phyloP scores from a whole-genome alignment of 2,329 filamentous ascomycete species.

The Claviceps arundinis region DNA sequence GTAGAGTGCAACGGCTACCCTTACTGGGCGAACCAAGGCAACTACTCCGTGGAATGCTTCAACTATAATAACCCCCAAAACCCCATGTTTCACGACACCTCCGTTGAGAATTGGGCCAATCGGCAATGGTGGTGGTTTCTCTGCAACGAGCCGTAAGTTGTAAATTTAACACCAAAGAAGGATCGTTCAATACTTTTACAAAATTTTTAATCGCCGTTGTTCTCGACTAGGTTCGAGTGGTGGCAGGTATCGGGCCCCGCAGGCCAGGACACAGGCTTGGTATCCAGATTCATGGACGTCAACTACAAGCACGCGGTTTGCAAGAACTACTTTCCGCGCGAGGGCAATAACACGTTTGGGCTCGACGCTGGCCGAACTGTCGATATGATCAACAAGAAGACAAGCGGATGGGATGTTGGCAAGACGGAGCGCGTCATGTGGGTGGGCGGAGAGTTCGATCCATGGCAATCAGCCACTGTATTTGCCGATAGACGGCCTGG shows the following conservation, averaged over 20 bases:
- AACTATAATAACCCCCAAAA: no score
- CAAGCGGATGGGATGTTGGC: constrained; percentile 40
- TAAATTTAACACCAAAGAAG: no score
- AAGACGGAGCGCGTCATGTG: constrained; percentile 41
- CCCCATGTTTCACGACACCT: no score
- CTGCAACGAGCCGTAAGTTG: no score
- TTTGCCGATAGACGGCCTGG: constrained; percentile 38
- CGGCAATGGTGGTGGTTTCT: no score
- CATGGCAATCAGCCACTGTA: constrained; percentile 42
- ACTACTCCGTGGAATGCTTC: no score
- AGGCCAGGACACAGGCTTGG: neutral
- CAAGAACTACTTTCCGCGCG: constrained; percentile 36
- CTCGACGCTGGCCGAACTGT: constrained; percentile 18
- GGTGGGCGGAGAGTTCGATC: constrained; percentile 46
- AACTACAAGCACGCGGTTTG: constrained; percentile 45
- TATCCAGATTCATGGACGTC: constrained; percentile 7
- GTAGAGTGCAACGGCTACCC: no score
- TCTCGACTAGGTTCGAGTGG: constrained; percentile 11
- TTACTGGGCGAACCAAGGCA: no score
- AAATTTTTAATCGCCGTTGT: no score
- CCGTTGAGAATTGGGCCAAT: no score
- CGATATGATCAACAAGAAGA: constrained; percentile 36
- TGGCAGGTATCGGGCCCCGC: constrained; percentile 17
- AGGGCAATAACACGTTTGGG: constrained; percentile 3
- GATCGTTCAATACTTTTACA: no score